Percentiles rank a stretch among this genome's conserved stretches.
These are phyloP conservation scores for Aaosphaeria arxii DNA, from an alignment of 2,329 filamentous ascomycete genomes.

Conservation along the genomic window DNA sequence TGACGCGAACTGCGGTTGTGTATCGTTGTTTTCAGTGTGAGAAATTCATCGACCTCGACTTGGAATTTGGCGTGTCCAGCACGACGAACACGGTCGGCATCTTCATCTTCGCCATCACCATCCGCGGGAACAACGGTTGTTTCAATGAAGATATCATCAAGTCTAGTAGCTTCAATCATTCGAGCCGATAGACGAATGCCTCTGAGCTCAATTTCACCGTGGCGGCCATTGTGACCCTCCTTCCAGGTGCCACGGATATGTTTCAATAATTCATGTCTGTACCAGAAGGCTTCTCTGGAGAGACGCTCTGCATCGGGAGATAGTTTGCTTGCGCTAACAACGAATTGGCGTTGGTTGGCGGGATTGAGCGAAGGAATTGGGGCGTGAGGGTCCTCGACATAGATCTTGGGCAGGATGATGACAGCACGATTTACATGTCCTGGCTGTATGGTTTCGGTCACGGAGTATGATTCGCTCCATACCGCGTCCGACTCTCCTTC, in stretches of 20 bases:
- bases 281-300: constrained; percentile 86
- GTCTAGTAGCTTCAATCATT: constrained; percentile 79
- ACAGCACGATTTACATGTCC: constrained; percentile 69
- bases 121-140: constrained; percentile 40
- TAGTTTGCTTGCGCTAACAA: constrained; percentile 77
- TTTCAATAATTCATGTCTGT: constrained; percentile 75
- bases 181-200: constrained; percentile 68
- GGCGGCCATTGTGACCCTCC: constrained; percentile 52
- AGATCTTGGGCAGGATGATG: constrained; percentile 71
- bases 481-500: constrained; percentile 4
- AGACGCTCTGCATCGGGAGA: constrained; percentile 76
- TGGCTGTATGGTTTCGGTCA: constrained; percentile 51
- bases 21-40: constrained; percentile 68
- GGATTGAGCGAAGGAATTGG: constrained; percentile 78
- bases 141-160: constrained; percentile 70
- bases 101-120: constrained; percentile 5
- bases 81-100: constrained; percentile 36
- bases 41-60: constrained; percentile 59
- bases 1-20: constrained; percentile 68
- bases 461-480: constrained; percentile 19
- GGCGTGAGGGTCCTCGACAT: constrained; percentile 72
- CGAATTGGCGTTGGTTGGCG: constrained; percentile 84
- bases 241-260: constrained; percentile 70
- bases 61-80: constrained; percentile 46
- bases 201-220: constrained; percentile 72